phyloP scores from a whole-genome alignment of 73 alveolate species.

The Tetrahymena thermophila region DNA sequence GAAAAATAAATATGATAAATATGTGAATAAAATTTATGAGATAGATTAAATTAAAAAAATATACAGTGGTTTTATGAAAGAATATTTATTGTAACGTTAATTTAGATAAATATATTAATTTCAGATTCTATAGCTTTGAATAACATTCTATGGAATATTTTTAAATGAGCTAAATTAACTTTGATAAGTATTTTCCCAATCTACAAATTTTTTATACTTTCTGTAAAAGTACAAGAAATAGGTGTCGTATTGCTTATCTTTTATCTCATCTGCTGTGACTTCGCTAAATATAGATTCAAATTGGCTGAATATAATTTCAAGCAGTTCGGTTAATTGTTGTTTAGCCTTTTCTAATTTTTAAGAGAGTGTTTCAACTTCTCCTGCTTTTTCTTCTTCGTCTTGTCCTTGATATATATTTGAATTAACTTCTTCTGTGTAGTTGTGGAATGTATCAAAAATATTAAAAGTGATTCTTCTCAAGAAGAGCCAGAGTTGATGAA shows the following conservation, averaged over 20 bases:
- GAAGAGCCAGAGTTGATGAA: background rate
- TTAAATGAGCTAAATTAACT: background rate
- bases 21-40: too few species aligned
- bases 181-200: background rate
- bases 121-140: background rate
- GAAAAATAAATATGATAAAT: too few species aligned
- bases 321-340: background rate
- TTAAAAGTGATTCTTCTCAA: background rate
- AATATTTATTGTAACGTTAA: too few species aligned
- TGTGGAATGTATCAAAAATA: background rate
- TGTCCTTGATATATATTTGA: background rate
- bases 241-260: background rate
- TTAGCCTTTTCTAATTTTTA: background rate
- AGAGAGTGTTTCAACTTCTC: background rate
- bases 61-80: too few species aligned
- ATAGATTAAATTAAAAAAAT: too few species aligned
- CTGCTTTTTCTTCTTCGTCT: background rate
- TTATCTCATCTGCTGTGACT: background rate
- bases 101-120: too few species aligned
- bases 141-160: background rate
- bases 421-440: background rate
- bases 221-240: background rate
- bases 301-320: background rate
- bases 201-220: background rate
- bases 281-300: background rate